Base-by-base conservation (phyloP, 164 flowering plant species). In the Tetrastigma voinierianum region DNA sequence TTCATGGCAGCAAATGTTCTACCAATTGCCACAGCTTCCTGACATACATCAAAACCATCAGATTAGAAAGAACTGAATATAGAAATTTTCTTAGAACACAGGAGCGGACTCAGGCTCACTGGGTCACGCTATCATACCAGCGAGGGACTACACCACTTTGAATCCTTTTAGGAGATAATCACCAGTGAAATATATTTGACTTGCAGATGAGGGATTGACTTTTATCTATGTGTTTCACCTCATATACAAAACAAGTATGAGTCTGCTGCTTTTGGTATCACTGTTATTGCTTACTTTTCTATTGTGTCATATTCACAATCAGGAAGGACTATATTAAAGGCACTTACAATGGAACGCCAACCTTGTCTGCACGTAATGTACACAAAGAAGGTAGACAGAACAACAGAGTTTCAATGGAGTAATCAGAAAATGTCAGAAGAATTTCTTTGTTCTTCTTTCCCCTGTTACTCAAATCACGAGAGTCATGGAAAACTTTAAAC, bases 1-100 rank as follows among this genome's bases (percentile, higher is more conserved):
- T 91, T 91, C 90, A 83, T 82, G 53, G 87, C 58, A 68, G 98
- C 96, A 82, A 93, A 91, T 55, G 96, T 90, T 78, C 98, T 85
- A 68, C 93, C 97, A 51, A 93, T 91, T 14, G 97, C 96, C 59
- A 75, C 61, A 54, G 97, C 97, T 86, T 93, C 98, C 98, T 93
- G 86, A 76, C 8, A 32, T 45, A 69, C 56, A 25, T 44, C 61
- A 65, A 52, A 24, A 40, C 20, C 21, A n/a, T n/a, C n/a, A n/a
- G n/a, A n/a, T n/a, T n/a, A n/a, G 23, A 54, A 12, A 46, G 10
- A 64, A 64, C 15, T 9, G 14, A 44, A 3, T 5, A 48, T 40
- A 17, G 2, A 21, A 24, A 25, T 66, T 18, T 59, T 12, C 24
- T 59, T 16, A 2, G 11, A 12, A 6, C n/a, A 59, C 62, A 20